These are phyloP conservation scores for Gardenia jasminoides DNA, from an alignment of 257 asterid species.

Conservation along the genomic window DNA sequence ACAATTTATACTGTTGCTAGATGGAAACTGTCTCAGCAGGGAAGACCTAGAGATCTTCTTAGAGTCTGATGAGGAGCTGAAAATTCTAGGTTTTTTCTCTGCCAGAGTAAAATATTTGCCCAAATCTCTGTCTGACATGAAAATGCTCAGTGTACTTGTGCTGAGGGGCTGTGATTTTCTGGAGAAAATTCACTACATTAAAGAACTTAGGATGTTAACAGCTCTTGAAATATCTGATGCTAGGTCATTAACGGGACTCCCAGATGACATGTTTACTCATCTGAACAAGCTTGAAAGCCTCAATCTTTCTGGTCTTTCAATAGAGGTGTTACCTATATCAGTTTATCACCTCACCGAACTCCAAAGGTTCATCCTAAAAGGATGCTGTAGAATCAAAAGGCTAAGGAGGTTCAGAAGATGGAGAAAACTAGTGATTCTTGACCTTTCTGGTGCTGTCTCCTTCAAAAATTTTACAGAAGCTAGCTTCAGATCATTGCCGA, in stretches of 20 bases:
- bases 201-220: conserved; percentile 3
- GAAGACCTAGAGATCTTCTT: conserved; percentile 3
- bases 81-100: conserved; percentile 11
- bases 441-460: conserved; percentile 29
- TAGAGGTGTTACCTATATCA: conserved; percentile 2
- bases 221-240: conserved; percentile 22
- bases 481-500: conserved; percentile 12
- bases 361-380: conserved; percentile 8
- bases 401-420: conserved; percentile 7
- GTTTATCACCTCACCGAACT: conserved; percentile 15
- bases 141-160: conserved; percentile 12
- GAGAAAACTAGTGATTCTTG: conserved; percentile 13
- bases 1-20: background rate
- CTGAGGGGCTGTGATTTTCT: conserved; percentile 16
- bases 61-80: background rate
- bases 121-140: background rate
- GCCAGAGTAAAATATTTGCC: conserved; percentile 3
- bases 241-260: background rate
- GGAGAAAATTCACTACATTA: conserved; percentile 1
- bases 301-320: conserved; percentile 7
- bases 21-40: conserved; percentile 14
- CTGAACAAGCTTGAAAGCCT: conserved; percentile 10
- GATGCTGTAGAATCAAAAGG: conserved; percentile 4
- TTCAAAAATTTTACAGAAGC: conserved; percentile 14
- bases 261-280: conserved; percentile 3